phyloP scores from a whole-genome alignment of 1,284 basidiomycete genomes.

The Earliella scabrosa region DNA sequence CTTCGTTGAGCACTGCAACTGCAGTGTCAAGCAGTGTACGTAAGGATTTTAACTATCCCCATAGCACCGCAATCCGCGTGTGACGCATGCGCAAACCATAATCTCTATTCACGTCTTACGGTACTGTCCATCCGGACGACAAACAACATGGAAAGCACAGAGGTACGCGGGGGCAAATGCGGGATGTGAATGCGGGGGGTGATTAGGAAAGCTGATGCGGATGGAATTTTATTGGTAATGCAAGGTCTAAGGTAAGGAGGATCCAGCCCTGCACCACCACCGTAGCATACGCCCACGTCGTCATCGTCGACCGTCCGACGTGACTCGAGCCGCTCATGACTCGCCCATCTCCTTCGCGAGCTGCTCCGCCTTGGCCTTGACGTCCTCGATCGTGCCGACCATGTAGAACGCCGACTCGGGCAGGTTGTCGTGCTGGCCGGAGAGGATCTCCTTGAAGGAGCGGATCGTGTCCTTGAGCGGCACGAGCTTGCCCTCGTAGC shows the following conservation, averaged over 20 bases:
- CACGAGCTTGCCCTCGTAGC: conserved; percentile 96
- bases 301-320: conserved; percentile 12
- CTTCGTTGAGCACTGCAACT: too few species aligned
- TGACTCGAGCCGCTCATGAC: conserved; percentile 36
- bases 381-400: conserved; percentile 94
- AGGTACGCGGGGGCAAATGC: not conserved
- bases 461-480: conserved; percentile 91
- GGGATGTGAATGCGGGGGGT: conserved; percentile 3
- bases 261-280: conserved; percentile 28
- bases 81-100: conserved; percentile 9
- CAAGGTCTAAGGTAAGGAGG: conserved; percentile 26
- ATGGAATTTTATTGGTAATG: conserved; percentile 28
- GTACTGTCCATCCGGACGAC: conserved; percentile 2
- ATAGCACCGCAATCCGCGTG: too few species aligned
- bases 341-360: conserved; percentile 90
- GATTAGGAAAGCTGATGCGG: conserved; percentile 19
- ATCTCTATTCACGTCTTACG: conserved; percentile 16
- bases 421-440: conserved; percentile 85
- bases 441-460: conserved; percentile 96
- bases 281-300: conserved; percentile 17
- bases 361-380: conserved; percentile 95
- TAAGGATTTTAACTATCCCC: too few species aligned
- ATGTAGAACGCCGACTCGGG: conserved; percentile 97
- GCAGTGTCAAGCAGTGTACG: too few species aligned
- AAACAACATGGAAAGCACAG: conserved; percentile 1